phyloP scores from a whole-genome alignment of 1,284 basidiomycete genomes.

The Coniferiporia sulphurascens region DNA sequence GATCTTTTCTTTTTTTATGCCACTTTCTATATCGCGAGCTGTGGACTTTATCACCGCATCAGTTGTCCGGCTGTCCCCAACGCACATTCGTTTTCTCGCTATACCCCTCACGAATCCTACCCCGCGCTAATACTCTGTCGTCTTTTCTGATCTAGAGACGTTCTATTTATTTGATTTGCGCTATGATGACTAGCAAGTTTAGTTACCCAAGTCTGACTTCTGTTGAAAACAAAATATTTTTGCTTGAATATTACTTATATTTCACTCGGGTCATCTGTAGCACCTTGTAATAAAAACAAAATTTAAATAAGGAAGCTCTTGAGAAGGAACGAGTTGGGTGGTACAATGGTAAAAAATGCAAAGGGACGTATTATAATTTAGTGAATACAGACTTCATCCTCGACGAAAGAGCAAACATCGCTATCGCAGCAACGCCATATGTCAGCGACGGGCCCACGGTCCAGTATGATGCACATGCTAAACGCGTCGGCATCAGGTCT shows the following conservation, averaged over 20 bases:
- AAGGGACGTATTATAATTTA: not conserved
- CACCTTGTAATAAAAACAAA: not conserved
- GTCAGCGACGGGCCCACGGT: conserved; percentile 76
- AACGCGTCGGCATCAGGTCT: conserved; percentile 14
- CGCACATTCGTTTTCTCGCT: too few species aligned
- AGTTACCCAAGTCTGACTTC: not conserved
- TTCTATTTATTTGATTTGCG: not conserved
- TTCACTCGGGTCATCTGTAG: not conserved
- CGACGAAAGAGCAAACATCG: conserved; percentile 54
- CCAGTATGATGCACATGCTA: conserved; percentile 85
- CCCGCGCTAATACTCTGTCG: not conserved
- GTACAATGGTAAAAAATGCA: not conserved
- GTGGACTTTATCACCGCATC: not conserved
- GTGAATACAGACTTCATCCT: conserved; percentile 38
- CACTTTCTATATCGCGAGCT: not conserved
- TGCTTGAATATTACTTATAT: not conserved
- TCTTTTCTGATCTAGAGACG: not conserved
- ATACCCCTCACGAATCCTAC: too few species aligned
- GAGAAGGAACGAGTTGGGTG: not conserved
- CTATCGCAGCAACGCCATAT: conserved; percentile 61
- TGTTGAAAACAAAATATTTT: not conserved
- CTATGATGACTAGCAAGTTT: too few species aligned
- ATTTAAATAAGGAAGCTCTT: not conserved
- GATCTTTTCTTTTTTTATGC: not conserved
- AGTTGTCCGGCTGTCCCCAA: too few species aligned